Conservation (phyloP, 2,329 filamentous ascomycete genomes). For the Aspergillus latus region DNA sequence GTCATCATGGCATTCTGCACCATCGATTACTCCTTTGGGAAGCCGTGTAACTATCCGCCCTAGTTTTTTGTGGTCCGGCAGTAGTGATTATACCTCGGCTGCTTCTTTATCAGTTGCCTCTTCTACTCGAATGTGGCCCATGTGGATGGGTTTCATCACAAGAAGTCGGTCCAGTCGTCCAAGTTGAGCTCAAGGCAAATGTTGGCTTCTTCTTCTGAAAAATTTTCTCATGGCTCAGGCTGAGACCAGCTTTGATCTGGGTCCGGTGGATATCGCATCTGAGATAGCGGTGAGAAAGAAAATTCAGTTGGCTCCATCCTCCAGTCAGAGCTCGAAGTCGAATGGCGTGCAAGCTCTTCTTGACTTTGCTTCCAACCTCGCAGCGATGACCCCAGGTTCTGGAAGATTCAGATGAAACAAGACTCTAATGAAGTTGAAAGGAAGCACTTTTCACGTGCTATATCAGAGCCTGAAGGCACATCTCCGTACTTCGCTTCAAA, state of each 20-base stretch:
- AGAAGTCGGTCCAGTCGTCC: neutral
- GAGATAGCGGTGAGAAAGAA: conserved; percentile 15
- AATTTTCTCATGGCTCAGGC: neutral
- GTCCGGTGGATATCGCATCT: conserved; percentile 15
- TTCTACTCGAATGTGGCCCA: neutral
- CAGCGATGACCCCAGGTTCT: neutral
- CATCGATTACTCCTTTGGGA: conserved; percentile 15
- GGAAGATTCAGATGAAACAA: neutral
- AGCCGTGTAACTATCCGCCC: conserved; percentile 19
- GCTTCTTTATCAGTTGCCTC: neutral
- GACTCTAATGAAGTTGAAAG: neutral
- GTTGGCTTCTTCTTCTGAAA: neutral
- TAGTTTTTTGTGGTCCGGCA: neutral
- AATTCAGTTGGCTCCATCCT: conserved; percentile 6
- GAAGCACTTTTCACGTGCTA: neutral
- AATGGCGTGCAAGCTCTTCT: neutral
- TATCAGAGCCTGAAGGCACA: neutral
- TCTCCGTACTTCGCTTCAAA: neutral
- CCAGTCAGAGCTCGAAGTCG: neutral
- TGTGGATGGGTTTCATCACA: neutral
- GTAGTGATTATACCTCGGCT: conserved; percentile 6
- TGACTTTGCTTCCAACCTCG: neutral
- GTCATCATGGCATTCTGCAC: neutral
- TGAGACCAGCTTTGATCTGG: conserved; percentile 5
- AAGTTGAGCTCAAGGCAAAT: neutral